Evolutionary conservation across 345 rosid species (phyloP), one percentile per base, ranked within the genome.

Genomic region (Populus davidiana): DNA sequence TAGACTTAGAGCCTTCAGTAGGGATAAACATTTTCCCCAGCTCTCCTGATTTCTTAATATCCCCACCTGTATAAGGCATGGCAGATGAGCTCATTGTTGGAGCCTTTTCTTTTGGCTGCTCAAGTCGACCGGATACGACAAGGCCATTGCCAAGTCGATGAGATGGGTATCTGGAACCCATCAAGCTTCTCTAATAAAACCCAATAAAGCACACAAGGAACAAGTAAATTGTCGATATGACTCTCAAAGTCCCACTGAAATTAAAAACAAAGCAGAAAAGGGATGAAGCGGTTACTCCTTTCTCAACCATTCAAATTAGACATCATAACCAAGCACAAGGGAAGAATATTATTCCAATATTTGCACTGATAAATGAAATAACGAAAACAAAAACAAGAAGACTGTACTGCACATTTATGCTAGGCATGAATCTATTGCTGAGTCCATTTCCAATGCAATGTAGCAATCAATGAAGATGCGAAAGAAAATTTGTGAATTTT

Each of bases 51-150:
- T 87, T 93, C 69, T 94, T 94, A 29, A 94, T 91, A 80, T 94
- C 95, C 67, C 98, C 98, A 63, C 98, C 98, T 8, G 95, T 94
- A 79, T 94, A 94, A 14, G 98, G 98, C 98, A 93, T 88, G 80
- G 98, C 94, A 18, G 82, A 90, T 13, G 94, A 91, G 75, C 92
- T 93, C 97, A 93, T 91, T 69, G 95, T 91, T 8, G 97, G 97
- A 72, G 90, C 64, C 75, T 90, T 88, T 85, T 93, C 98, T 75
- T 94, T 94, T 2, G 94, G 91, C 83, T 90, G 98, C 80, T 94
- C 98, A 8, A 93, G 97, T 80, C 93, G 90, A 77, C 98, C 97
- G 1, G 98, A 94, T 49, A 94, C 98, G 70, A 88, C 91, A 31
- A 94, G 94, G 77, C 98, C 98, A 82, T 89, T 91, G 83, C 97